Percentiles rank a stretch among this genome's conserved stretches.
Conservation (phyloP, 176 grass and related monocot genomes). For the Rhynchospora pubera region DNA sequence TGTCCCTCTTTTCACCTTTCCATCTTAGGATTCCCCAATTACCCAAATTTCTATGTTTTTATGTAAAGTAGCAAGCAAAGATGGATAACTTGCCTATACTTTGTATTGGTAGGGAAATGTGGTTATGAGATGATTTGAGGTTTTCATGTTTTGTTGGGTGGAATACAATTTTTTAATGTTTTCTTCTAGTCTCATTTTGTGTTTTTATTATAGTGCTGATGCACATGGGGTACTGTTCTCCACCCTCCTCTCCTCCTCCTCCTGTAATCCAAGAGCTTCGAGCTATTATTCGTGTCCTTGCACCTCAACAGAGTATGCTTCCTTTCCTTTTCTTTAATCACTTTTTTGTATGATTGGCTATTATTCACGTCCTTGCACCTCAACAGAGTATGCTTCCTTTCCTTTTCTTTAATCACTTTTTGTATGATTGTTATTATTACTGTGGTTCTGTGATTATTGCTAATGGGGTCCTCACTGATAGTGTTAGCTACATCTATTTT, state of each 20-base stretch:
- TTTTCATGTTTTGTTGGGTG: constrained; percentile 9
- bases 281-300: constrained; percentile 67
- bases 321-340: background rate
- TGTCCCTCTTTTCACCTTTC: background rate
- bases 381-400: constrained; percentile 48
- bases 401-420: background rate
- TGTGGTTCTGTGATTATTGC: too few species aligned
- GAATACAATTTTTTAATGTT: background rate
- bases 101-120: background rate
- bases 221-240: constrained; percentile 89
- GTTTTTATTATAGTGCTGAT: constrained; percentile 67
- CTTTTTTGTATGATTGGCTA: background rate
- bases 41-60: background rate
- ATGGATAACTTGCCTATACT: background rate
- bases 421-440: background rate
- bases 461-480: background rate
- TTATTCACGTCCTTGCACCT: constrained; percentile 54
- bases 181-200: background rate
- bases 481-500: background rate
- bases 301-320: constrained; percentile 62
- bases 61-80: constrained; percentile 11
- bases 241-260: constrained; percentile 73
- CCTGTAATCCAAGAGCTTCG: constrained; percentile 70
- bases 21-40: background rate
- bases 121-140: background rate